A percentile compares a stretch with the other conserved stretches of the same genome.
Evolutionary conservation across 2,329 filamentous ascomycete species (phyloP).

Genomic region (Botryotinia narcissicola): DNA sequence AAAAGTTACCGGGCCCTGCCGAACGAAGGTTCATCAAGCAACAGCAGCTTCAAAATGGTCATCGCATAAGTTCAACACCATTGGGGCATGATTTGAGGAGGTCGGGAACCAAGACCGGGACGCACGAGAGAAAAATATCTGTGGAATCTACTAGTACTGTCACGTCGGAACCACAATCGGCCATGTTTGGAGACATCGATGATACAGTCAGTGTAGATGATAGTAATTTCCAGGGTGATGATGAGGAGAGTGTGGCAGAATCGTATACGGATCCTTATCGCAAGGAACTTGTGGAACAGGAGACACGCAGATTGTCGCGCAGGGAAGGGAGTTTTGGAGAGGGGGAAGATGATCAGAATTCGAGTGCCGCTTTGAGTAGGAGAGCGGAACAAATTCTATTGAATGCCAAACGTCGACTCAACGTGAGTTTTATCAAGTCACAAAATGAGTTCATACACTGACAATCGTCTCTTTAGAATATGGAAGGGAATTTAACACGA

Average conservation of each 20-base stretch:
- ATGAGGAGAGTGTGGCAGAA: conserved; percentile 60
- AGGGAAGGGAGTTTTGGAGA: conserved; percentile 33
- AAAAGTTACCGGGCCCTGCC: conserved; percentile 35
- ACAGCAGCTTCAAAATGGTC: conserved; percentile 22
- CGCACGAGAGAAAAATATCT: conserved; percentile 53
- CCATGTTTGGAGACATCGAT: conserved; percentile 59
- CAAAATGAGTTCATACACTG: conserved; percentile 15
- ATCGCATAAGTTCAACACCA: conserved; percentile 47
- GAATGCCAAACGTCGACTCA: conserved; percentile 86
- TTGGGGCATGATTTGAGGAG: conserved; percentile 46
- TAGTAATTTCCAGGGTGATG: conserved; percentile 64
- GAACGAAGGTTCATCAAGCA: conserved; percentile 36
- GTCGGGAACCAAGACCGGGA: conserved; percentile 45
- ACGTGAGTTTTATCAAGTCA: conserved; percentile 54
- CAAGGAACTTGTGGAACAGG: conserved; percentile 36
- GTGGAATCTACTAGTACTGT: conserved; percentile 62
- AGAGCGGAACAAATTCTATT: conserved; percentile 87
- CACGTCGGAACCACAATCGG: conserved; percentile 48
- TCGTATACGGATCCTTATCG: conserved; percentile 37
- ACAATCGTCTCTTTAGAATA: conserved; percentile 58
- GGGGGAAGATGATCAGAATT: conserved; percentile 58
- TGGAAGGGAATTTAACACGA: conserved; percentile 86
- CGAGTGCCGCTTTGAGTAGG: conserved; percentile 72
- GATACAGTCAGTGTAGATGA: conserved; percentile 61
- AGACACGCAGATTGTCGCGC: conserved; percentile 32